Conservation (phyloP, 805 yeast genomes). For the Scheffersomyces coipomensis region DNA sequence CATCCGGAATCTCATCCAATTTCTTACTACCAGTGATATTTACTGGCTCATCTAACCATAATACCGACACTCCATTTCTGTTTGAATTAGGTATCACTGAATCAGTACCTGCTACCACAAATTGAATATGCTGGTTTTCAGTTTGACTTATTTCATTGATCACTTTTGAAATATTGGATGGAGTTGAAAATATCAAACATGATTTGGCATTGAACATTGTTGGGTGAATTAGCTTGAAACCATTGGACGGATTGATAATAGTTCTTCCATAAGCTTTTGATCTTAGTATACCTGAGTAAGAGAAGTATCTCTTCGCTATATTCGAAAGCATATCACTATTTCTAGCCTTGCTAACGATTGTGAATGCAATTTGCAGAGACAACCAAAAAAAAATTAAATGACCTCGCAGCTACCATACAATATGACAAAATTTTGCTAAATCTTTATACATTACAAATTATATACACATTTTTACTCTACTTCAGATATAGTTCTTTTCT, state of each 20-base stretch:
- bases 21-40: constrained; percentile 15
- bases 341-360: not conserved
- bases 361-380: too few species aligned
- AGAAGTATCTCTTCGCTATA: not conserved
- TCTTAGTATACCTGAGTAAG: not conserved
- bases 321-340: not conserved
- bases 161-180: constrained; percentile 26
- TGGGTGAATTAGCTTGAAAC: constrained; percentile 7
- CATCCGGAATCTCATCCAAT: constrained; percentile 5
- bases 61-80: constrained; percentile 34
- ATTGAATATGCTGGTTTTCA: constrained; percentile 26
- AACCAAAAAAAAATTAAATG: not conserved
- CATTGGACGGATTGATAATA: constrained; percentile 12
- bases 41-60: constrained; percentile 33
- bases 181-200: constrained; percentile 34
- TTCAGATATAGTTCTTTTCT: constrained; percentile 20
- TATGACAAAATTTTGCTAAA: too few species aligned
- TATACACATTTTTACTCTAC: constrained; percentile 7
- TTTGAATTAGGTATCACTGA: constrained; percentile 29
- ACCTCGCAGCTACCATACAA: too few species aligned
- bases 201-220: constrained; percentile 22
- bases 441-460: not conserved
- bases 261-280: constrained; percentile 7
- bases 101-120: constrained; percentile 42
- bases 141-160: constrained; percentile 27